Evolutionary conservation across 148 eudicot species (phyloP), one percentile per base, ranked within the genome.

Genomic region (Chenopodium suecicum): DNA sequence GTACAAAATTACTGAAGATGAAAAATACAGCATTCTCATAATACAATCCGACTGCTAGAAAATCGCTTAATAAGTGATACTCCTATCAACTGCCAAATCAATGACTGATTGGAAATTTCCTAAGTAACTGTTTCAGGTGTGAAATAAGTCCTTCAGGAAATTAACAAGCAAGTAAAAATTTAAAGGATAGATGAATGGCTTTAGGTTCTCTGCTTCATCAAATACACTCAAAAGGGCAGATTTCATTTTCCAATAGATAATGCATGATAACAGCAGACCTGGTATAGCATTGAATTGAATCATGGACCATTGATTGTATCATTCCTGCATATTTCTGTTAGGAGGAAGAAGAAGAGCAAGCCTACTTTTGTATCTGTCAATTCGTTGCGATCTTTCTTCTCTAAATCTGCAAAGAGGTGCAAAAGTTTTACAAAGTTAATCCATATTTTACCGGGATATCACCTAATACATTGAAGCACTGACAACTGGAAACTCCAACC

Each of bases 321-420:
- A 70, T 84, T 91, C 89, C 85, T 85, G 78, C 87, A 83, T 73
- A 85, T 94, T 79, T 92, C 98, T 22, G 76, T 85, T 63, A 87
- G 93, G 91, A 2, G 94, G 98, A 74, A 94, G 90, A 75, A 94
- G 98, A 75, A 92, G 91, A 78, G 90, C 90, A 63, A 94, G 94
- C 86, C 97, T 91, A 65, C 90, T 84, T 81, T 87, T 94, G 91
- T 92, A 92, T 84, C 98, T 86, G 14, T 89, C 88, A 60, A 94
- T 94, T 70, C 98, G 86, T 54, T 83, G 88, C 50, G 84, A 84
- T 79, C 98, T 85, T 80, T 92, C 92, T 84, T 91, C 97, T 77
- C 94, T 90, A 81, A 94, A 86, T 79, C 98, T 94, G 85, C 83
- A 86, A 31, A 69, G 44, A 70, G 56, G 82, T 46, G 75, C 25